Conservation (phyloP, 768 basidiomycete species). For the Phylloporus sp. region DNA sequence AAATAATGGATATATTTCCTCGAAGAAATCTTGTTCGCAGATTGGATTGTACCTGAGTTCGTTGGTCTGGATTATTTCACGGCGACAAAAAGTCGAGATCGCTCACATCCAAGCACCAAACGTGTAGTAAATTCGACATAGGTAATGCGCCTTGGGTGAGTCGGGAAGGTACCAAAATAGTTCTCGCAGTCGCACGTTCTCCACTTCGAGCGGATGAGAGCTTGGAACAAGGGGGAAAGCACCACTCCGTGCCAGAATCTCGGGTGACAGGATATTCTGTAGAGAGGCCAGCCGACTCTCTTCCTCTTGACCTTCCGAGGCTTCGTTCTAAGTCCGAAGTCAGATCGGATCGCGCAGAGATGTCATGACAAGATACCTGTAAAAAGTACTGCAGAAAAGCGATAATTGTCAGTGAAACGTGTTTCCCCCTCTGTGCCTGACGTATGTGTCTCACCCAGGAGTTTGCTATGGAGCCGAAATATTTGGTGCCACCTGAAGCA, state of each 20-base stretch:
- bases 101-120: slow-evolving; percentile 70
- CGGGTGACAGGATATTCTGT: slow-evolving; percentile 52
- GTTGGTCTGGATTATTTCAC: slow-evolving; percentile 6
- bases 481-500: slow-evolving; percentile 67
- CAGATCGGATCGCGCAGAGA: slow-evolving; percentile 5
- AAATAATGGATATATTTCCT: slow-evolving; percentile 54
- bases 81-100: slow-evolving; percentile 2
- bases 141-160: slow-evolving; percentile 51
- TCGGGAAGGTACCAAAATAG: slow-evolving; percentile 70
- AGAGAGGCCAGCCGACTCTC: slow-evolving; percentile 45
- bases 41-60: slow-evolving; percentile 61
- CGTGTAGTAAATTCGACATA: slow-evolving; percentile 56
- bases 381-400: slow-evolving; percentile 55
- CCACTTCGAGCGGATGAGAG: slow-evolving; percentile 34
- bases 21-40: slow-evolving; percentile 53
- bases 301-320: slow-evolving; percentile 49
- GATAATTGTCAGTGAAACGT: slow-evolving; percentile 9
- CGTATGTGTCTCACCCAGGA: slow-evolving; percentile 50
- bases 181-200: slow-evolving; percentile 47
- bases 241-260: slow-evolving; percentile 59
- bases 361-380: slow-evolving; percentile 41
- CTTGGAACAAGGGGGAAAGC: slow-evolving; percentile 57
- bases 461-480: slow-evolving; percentile 70
- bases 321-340: slow-evolving; percentile 48
- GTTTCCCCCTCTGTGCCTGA: neutral